phyloP scores from a whole-genome alignment of 108 stramenopile species.

The Chaetoceros tenuissimus region DNA sequence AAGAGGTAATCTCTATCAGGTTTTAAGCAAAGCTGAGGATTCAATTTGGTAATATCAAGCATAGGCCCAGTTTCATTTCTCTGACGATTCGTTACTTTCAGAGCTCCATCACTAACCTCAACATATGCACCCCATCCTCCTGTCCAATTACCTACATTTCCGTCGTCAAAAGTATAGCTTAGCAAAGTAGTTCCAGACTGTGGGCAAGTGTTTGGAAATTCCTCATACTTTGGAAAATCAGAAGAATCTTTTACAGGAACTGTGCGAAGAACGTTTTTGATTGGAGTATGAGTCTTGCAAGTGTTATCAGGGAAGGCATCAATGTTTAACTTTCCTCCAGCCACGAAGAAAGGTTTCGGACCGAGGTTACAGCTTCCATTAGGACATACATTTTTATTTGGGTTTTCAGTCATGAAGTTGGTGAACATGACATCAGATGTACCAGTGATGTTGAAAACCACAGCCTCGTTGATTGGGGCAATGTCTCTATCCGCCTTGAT shows the following conservation, averaged over 20 bases:
- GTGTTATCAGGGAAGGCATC: slow-evolving; percentile 20
- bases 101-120: neutral
- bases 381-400: neutral
- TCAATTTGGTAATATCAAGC: slow-evolving; percentile 2
- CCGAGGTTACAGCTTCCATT: slow-evolving; percentile 38
- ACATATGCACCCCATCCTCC: slow-evolving; percentile 5
- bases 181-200: neutral
- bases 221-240: neutral
- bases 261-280: neutral
- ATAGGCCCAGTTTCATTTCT: slow-evolving; percentile 1
- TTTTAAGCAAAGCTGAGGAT: slow-evolving; percentile 7
- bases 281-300: slow-evolving; percentile 1
- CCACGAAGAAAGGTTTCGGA: slow-evolving; percentile 48
- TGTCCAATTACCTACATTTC: slow-evolving; percentile 5
- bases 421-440: neutral
- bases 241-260: neutral
- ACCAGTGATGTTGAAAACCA: neutral
- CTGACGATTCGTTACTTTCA: neutral
- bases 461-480: neutral
- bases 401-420: neutral
- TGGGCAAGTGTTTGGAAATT: neutral
- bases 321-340: slow-evolving; percentile 44
- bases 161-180: neutral
- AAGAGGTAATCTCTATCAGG: slow-evolving; percentile 21
- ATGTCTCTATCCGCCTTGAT: neutral